Evolutionary conservation across 108 stramenopile species (phyloP), one percentile per base, ranked within the genome.

Genomic region (Nitzschia sp.): DNA sequence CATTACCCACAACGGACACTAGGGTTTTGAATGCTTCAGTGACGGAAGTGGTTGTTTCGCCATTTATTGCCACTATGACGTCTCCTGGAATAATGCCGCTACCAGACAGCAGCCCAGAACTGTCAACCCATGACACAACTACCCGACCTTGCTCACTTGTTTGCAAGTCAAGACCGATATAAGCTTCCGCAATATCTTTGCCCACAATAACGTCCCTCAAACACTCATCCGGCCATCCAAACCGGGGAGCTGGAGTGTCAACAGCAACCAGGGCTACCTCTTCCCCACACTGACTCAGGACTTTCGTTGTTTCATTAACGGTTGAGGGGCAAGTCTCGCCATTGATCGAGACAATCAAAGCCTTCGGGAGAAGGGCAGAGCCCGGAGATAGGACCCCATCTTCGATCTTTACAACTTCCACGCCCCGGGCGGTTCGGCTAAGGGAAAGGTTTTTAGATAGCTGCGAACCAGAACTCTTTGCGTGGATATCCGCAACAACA

Each of bases 41-140:
- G 10, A 26, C 25, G 10, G 50, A 15, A n/a, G 64, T 50, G 6
- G 34, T 52, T 24, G 22, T 8, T 11, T 14, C 8, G 10, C 51
- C 50, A 51, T 65, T 65, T 50, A 65, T 65, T 10, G 34, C 9
- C 24, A 52, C 17, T 0, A 65, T 26, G 6, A 48, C 25, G 43
- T 26, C 20, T 52, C 64, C 64, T 9, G 43, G 21, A 3, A 52
- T 10, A 1, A 65, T 2, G 10, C 29, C 26, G 8, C 29, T 7
- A 10, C 17, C 34, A 10, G 51, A 9, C 7, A 65, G 52, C 1
- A 65, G 26, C 11, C 51, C 29, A 34, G 7, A 24, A 22, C 22
- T 43, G 19, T 51, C 44, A n/a, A 65, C 7, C 14, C 26, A 52
- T 34, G 51, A 52, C 2, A 65, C 51, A 38, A 37, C 64, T 7